Conservation (phyloP, 768 basidiomycete species). For the Termitomyces sp. region DNA sequence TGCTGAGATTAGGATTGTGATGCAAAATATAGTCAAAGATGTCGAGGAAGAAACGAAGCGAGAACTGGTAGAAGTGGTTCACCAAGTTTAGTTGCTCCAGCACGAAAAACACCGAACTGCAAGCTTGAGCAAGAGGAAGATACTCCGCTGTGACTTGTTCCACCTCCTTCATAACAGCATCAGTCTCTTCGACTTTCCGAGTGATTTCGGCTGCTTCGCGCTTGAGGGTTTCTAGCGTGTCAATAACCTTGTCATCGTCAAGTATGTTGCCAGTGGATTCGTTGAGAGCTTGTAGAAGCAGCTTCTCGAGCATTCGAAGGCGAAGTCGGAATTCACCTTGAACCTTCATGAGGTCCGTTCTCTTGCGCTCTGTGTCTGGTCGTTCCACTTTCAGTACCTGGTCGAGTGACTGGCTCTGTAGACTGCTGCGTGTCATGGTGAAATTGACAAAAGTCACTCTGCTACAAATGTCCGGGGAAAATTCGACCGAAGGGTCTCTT, state of each 20-base stretch:
- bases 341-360: constrained; percentile 95
- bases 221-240: constrained; percentile 93
- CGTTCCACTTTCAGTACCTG: constrained; percentile 96
- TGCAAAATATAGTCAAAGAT: constrained; percentile 95
- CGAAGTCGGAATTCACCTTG: constrained; percentile 97
- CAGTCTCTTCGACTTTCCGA: constrained; percentile 93
- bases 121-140: constrained; percentile 89
- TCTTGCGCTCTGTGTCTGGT: constrained; percentile 92
- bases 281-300: constrained; percentile 91
- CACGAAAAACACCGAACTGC: constrained; percentile 96
- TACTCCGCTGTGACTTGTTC: constrained; percentile 95
- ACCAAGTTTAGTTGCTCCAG: constrained; percentile 90
- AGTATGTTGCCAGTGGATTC: constrained; percentile 96
- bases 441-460: constrained; percentile 95
- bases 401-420: constrained; percentile 97
- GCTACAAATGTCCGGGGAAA: constrained; percentile 98
- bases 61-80: constrained; percentile 99
- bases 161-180: constrained; percentile 92
- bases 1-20: constrained; percentile 85
- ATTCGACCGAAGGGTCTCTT: constrained; percentile 94
- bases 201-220: constrained; percentile 95
- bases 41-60: constrained; percentile 94
- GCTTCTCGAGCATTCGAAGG: constrained; percentile 86
- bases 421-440: constrained; percentile 97
- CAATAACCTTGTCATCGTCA: constrained; percentile 98